These are phyloP conservation scores for Ascochyta koolunga DNA, from an alignment of 2,329 filamentous ascomycete genomes.

Conservation along the genomic window DNA sequence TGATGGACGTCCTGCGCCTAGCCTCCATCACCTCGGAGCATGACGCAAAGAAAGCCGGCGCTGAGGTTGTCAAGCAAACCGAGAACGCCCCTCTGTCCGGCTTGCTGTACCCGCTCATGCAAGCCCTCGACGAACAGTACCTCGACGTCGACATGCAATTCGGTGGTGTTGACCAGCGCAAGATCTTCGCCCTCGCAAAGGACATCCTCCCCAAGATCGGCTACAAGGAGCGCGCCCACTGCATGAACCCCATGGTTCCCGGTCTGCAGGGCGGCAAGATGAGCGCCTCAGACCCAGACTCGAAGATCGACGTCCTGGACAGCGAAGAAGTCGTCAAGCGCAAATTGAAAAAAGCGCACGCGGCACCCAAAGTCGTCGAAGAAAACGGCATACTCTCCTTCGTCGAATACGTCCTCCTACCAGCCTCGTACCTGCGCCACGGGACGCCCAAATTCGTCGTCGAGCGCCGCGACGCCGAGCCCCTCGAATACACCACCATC, in stretches of 20 bases:
- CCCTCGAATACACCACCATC: conserved; percentile 80
- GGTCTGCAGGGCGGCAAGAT: conserved; percentile 86
- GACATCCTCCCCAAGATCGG: conserved; percentile 86
- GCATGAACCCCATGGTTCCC: conserved; percentile 89
- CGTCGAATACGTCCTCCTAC: conserved; percentile 84
- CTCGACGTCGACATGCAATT: conserved; percentile 88
- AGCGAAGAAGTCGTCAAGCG: conserved; percentile 73
- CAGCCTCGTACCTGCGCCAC: conserved; percentile 68
- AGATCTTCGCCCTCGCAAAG: conserved; percentile 84
- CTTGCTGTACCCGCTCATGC: conserved; percentile 83
- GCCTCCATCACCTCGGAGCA: conserved; percentile 73
- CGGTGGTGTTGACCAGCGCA: conserved; percentile 78
- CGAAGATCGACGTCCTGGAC: conserved; percentile 94
- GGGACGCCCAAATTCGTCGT: conserved; percentile 69
- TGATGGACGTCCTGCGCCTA: conserved; percentile 87
- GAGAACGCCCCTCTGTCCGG: conserved; percentile 75
- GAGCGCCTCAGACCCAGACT: conserved; percentile 71
- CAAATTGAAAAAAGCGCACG: conserved; percentile 75
- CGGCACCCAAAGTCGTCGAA: conserved; percentile 75
- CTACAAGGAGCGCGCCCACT: conserved; percentile 74
- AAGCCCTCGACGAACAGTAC: conserved; percentile 84
- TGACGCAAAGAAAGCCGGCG: conserved; percentile 86
- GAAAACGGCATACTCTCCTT: conserved; percentile 88
- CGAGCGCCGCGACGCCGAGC: conserved; percentile 70
- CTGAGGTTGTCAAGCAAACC: conserved; percentile 93